Conservation (phyloP, 805 yeast genomes). For the Lipomyces lipofer region DNA sequence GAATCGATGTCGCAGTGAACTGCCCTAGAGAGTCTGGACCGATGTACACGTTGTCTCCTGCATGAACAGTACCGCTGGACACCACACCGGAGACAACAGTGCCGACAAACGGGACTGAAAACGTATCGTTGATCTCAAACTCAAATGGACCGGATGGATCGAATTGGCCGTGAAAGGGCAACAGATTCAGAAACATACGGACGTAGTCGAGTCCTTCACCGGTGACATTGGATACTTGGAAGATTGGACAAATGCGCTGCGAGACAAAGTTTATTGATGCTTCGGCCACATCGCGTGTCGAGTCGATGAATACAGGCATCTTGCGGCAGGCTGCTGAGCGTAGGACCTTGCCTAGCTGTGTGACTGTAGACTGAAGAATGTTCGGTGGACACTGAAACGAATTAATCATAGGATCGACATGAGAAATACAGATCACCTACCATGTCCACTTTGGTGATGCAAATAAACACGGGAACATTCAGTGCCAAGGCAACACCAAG, state of each 20-base stretch:
- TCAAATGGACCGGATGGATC: slow-evolving; percentile 21
- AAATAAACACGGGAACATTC: slow-evolving; percentile 29
- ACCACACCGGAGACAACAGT: slow-evolving; percentile 32
- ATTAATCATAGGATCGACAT: neutral
- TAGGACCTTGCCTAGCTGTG: slow-evolving; percentile 27
- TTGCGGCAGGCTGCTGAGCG: slow-evolving; percentile 31
- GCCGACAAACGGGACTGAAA: slow-evolving; percentile 32
- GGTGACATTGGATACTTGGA: slow-evolving; percentile 31
- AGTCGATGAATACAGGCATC: slow-evolving; percentile 26
- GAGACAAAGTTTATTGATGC: slow-evolving; percentile 22
- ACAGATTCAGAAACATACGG: slow-evolving; percentile 24
- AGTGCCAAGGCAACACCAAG: slow-evolving; percentile 30
- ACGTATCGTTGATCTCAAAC: slow-evolving; percentile 30
- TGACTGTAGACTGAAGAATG: slow-evolving; percentile 22
- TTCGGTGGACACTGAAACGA: slow-evolving; percentile 25
- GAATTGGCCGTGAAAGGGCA: slow-evolving; percentile 29
- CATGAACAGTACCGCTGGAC: slow-evolving; percentile 20
- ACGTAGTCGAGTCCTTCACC: slow-evolving; percentile 30
- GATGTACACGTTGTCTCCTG: slow-evolving; percentile 27
- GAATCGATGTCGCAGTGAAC: slow-evolving; percentile 18
- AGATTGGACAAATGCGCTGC: slow-evolving; percentile 31
- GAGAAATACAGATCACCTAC: neutral
- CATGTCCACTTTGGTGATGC: slow-evolving; percentile 31
- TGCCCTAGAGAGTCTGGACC: slow-evolving; percentile 32
- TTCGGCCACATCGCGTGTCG: slow-evolving; percentile 27